Percentiles rank a stretch among this genome's conserved stretches.
These are phyloP conservation scores for Xylariaceae sp. DNA, from an alignment of 2,329 filamentous ascomycete species.

Conservation along the genomic window DNA sequence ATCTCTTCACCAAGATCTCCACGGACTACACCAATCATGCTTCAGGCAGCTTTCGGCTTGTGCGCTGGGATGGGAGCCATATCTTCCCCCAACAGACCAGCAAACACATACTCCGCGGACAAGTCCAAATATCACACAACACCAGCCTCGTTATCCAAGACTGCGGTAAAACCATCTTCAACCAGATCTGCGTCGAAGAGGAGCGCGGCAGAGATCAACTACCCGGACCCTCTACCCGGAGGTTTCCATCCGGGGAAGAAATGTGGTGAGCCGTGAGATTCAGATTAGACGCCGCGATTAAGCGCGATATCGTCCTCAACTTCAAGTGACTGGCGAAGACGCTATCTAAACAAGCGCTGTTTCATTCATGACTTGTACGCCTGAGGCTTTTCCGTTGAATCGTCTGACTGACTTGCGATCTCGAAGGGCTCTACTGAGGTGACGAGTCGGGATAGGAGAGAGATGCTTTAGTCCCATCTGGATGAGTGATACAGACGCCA, in stretches of 20 bases:
- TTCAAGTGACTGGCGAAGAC: background rate
- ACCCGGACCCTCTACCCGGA: conserved; percentile 26
- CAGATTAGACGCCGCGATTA: background rate
- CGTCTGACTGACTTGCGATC: conserved; percentile 4
- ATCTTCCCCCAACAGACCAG: conserved; percentile 2
- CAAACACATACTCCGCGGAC: background rate
- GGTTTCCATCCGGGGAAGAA: conserved; percentile 30
- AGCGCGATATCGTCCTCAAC: background rate
- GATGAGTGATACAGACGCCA: background rate
- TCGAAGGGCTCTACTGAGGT: conserved; percentile 12
- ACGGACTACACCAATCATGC: background rate
- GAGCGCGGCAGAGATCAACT: conserved; percentile 22
- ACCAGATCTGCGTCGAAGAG: conserved; percentile 14
- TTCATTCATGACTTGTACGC: background rate
- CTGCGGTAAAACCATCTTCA: conserved; percentile 3
- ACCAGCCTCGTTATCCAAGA: background rate
- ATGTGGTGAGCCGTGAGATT: conserved; percentile 9
- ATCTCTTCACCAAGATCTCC: background rate
- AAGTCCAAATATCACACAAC: conserved; percentile 2
- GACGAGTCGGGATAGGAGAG: background rate
- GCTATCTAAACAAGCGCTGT: background rate
- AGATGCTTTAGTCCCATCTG: background rate
- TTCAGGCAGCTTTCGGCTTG: conserved; percentile 1
- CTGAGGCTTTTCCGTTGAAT: background rate
- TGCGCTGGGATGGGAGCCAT: conserved; percentile 1